Evolutionary conservation across 2,329 filamentous ascomycete species (phyloP).

Genomic region (Claviceps maximensis): DNA sequence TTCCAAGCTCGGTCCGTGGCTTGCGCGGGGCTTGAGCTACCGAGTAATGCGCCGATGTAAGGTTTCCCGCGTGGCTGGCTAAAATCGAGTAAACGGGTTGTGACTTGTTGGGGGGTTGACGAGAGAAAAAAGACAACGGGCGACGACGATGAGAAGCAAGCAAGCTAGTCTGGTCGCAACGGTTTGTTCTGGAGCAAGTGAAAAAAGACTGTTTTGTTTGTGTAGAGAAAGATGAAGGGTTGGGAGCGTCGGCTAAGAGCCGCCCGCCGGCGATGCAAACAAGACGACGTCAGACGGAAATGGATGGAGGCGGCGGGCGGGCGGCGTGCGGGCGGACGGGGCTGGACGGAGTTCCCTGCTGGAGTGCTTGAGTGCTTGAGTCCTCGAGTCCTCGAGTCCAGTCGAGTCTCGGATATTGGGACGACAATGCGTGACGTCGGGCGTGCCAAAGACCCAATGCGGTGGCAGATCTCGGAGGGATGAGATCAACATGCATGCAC

Average conservation of each 20-base stretch:
- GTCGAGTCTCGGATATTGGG: background rate
- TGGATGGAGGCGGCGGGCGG: background rate
- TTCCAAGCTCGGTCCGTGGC: background rate
- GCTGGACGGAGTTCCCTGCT: background rate
- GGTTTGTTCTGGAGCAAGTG: background rate
- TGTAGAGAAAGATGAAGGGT: background rate
- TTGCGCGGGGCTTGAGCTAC: background rate
- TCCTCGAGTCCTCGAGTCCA: background rate
- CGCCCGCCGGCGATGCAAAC: background rate
- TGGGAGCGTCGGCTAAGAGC: background rate
- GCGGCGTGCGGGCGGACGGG: background rate
- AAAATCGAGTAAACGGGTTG: no score
- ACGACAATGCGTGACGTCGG: conserved; percentile 1
- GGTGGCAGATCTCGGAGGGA: background rate
- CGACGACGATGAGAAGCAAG: background rate
- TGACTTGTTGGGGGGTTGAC: background rate
- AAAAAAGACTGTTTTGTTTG: background rate
- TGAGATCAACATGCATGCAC: background rate
- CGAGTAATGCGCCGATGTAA: background rate
- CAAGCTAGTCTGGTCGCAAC: background rate
- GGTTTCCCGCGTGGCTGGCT: background rate
- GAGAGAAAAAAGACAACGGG: background rate
- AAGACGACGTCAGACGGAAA: background rate
- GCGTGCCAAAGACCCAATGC: background rate
- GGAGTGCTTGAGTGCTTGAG: no score